These are phyloP conservation scores for Jasminum sambac DNA, from an alignment of 257 asterid genomes.

Conservation along the genomic window DNA sequence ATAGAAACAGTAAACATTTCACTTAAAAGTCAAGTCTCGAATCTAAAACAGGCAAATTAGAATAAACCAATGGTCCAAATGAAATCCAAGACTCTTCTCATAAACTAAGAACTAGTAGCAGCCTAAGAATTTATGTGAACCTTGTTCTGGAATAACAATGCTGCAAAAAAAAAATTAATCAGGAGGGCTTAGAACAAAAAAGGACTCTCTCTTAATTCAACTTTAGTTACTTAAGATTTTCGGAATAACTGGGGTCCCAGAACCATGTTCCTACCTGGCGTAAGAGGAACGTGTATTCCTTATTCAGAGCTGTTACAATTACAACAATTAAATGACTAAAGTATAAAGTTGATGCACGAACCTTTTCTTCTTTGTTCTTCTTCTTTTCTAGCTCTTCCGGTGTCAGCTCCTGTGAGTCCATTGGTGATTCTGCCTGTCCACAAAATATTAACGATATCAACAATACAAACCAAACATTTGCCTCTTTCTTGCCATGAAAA, in stretches of 20 bases:
- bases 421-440: slow-evolving; percentile 34
- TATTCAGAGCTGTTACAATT: not conserved
- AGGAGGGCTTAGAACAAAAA: not conserved
- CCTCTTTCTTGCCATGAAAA: not conserved
- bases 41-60: not conserved
- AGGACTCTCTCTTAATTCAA: not conserved
- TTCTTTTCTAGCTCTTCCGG: slow-evolving; percentile 81
- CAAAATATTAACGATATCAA: not conserved
- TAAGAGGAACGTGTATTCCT: not conserved
- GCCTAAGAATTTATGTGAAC: not conserved
- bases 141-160: not conserved
- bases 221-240: no score
- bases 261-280: no score
- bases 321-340: not conserved
- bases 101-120: not conserved
- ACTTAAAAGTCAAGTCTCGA: not conserved
- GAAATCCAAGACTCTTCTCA: not conserved
- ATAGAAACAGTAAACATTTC: not conserved
- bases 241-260: no score
- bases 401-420: slow-evolving; percentile 54
- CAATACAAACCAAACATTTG: not conserved
- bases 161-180: not conserved
- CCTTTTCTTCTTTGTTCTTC: slow-evolving; percentile 96
- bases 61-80: not conserved
- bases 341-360: slow-evolving; percentile 12